Evolutionary conservation across 106 monocot genomes (phyloP).

Genomic region (Xerophyta viscosa): DNA sequence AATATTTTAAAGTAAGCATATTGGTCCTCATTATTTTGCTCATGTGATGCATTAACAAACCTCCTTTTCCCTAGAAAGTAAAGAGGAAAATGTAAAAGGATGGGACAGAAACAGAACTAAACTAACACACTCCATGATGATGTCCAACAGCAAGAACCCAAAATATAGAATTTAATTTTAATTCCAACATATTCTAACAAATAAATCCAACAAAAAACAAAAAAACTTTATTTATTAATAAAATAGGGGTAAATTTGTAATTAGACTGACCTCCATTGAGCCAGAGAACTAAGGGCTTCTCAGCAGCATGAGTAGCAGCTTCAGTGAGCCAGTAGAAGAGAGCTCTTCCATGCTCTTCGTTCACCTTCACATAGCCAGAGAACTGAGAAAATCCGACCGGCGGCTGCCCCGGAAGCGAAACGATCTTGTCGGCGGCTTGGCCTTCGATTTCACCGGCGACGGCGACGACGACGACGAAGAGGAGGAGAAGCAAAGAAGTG

Average conservation of each 20-base stretch:
- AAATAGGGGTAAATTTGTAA: background rate
- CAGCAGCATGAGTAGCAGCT: conserved; percentile 32
- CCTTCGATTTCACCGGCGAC: background rate
- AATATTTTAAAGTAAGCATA: no score
- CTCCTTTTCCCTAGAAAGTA: no score
- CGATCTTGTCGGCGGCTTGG: conserved; percentile 29
- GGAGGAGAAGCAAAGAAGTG: conserved; percentile 10
- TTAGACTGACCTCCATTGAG: conserved; percentile 82
- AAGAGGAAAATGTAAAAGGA: no score
- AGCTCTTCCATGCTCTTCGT: conserved; percentile 62
- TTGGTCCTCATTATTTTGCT: background rate
- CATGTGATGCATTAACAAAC: conserved; percentile 1
- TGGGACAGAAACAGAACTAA: no score
- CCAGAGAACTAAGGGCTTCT: conserved; percentile 88
- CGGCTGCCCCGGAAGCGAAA: conserved; percentile 70
- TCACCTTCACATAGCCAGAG: conserved; percentile 84
- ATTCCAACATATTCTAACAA: no score
- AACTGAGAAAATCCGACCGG: conserved; percentile 63
- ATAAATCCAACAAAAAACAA: background rate
- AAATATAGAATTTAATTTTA: no score
- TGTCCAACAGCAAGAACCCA: background rate
- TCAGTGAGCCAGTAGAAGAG: conserved; percentile 97
- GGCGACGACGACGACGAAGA: background rate
- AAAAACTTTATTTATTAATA: background rate
- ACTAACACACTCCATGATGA: no score